Conservation (phyloP, 2,329 filamentous ascomycete genomes). For the Ceratocystis variospora region DNA sequence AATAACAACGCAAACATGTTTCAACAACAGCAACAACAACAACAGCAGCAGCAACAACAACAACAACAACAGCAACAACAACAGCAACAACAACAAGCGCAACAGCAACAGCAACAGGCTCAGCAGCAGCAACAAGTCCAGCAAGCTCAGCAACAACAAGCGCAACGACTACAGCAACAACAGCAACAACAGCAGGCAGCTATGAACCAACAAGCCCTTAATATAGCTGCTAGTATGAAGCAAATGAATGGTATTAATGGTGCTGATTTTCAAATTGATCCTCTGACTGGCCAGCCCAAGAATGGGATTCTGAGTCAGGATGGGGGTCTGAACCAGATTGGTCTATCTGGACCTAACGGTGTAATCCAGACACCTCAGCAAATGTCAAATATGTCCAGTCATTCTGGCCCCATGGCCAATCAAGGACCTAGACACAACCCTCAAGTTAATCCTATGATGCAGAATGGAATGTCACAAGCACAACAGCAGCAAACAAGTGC, state of each 20-base stretch:
- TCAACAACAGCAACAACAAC: slow-evolving; percentile 23
- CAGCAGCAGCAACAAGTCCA: slow-evolving; percentile 22
- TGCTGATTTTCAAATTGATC: slow-evolving; percentile 19
- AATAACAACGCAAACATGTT: not conserved
- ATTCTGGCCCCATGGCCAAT: slow-evolving; percentile 1
- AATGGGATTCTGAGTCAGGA: slow-evolving; percentile 2
- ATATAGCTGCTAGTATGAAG: slow-evolving; percentile 28
- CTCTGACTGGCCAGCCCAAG: slow-evolving; percentile 2
- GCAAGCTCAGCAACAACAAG: slow-evolving; percentile 25
- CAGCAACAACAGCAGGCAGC: slow-evolving; percentile 28
- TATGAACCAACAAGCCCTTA: slow-evolving; percentile 28
- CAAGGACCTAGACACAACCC: slow-evolving; percentile 1
- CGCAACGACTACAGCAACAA: slow-evolving; percentile 24
- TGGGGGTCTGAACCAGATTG: not conserved
- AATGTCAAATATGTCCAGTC: slow-evolving; percentile 5
- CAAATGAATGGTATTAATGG: slow-evolving; percentile 40
- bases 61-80: slow-evolving; percentile 22
- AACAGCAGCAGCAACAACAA: slow-evolving; percentile 25
- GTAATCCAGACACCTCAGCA: slow-evolving; percentile 6
- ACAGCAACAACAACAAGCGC: not conserved
- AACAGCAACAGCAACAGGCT: slow-evolving; percentile 6
- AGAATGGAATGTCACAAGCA: not conserved
- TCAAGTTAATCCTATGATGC: not conserved
- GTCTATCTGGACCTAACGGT: slow-evolving; percentile 3
- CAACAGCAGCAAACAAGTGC: slow-evolving; percentile 8